Evolutionary conservation across 306 rosid species (phyloP).

Genomic region (Vigna reflexopilosa): DNA sequence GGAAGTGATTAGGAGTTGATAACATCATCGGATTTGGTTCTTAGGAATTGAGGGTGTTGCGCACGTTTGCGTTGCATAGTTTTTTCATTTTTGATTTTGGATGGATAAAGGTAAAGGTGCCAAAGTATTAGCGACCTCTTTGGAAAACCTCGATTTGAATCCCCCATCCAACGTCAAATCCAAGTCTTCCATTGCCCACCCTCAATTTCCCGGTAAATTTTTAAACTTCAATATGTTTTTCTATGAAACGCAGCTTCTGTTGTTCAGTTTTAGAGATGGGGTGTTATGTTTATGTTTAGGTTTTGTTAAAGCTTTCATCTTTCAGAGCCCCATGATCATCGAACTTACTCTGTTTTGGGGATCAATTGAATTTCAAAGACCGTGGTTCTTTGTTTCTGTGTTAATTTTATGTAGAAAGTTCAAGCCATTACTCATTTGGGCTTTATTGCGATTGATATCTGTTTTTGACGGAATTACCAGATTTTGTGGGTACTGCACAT

Average conservation of each 20-base stretch:
- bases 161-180: conserved; percentile 50
- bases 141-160: conserved; percentile 66
- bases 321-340: conserved; percentile 20
- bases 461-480: neutral
- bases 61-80: neutral
- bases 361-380: conserved; percentile 2
- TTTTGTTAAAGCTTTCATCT: neutral
- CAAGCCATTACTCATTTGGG: neutral
- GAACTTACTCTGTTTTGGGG: conserved; percentile 12
- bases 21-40: conserved; percentile 5
- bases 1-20: neutral
- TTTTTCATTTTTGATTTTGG: conserved; percentile 41
- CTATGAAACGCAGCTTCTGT: neutral
- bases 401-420: neutral
- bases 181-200: conserved; percentile 40
- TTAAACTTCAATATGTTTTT: neutral
- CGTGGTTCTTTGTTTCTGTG: neutral
- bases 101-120: conserved; percentile 71
- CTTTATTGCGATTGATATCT: conserved; percentile 17
- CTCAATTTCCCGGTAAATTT: conserved; percentile 51
- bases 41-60: conserved; percentile 16
- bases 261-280: neutral
- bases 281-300: conserved; percentile 2
- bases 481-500: neutral
- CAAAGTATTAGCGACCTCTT: conserved; percentile 45